These are phyloP conservation scores for Phlegmacium glaucopus DNA, from an alignment of 768 basidiomycete species.

Conservation along the genomic window DNA sequence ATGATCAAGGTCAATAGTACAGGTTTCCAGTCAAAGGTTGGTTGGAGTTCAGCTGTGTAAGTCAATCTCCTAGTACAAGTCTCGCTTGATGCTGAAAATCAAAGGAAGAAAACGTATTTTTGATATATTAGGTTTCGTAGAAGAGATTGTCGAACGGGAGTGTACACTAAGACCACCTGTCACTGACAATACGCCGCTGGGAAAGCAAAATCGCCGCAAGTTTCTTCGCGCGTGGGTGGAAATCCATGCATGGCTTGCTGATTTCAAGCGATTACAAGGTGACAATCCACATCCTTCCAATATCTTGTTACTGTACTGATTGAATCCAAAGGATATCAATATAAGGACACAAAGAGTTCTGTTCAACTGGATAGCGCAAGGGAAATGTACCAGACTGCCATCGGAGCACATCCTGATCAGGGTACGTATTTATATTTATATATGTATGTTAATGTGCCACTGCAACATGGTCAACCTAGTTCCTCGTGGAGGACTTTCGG, in stretches of 20 bases:
- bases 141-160: constrained; percentile 36
- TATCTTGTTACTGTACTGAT: constrained; percentile 3
- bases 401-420: constrained; percentile 78
- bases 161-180: constrained; percentile 50
- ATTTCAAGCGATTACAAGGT: constrained; percentile 52
- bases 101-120: constrained; percentile 40
- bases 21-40: constrained; percentile 61
- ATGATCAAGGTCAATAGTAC: constrained; percentile 49
- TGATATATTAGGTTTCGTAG: constrained; percentile 39
- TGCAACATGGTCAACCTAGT: constrained; percentile 30
- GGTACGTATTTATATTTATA: constrained; percentile 39
- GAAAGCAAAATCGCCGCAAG: constrained; percentile 51
- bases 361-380: constrained; percentile 46
- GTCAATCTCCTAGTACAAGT: constrained; percentile 18
- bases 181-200: constrained; percentile 45
- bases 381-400: constrained; percentile 68
- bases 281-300: constrained; percentile 9
- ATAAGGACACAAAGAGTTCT: constrained; percentile 42
- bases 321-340: constrained; percentile 34
- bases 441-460: background rate
- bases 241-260: constrained; percentile 59
- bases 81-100: background rate
- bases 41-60: constrained; percentile 61
- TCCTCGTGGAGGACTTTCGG: constrained; percentile 47
- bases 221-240: constrained; percentile 83